A percentile compares a stretch with the other conserved stretches of the same genome.
phyloP scores from a whole-genome alignment of 2,329 filamentous ascomycete genomes.

The Fusarium sp. region DNA sequence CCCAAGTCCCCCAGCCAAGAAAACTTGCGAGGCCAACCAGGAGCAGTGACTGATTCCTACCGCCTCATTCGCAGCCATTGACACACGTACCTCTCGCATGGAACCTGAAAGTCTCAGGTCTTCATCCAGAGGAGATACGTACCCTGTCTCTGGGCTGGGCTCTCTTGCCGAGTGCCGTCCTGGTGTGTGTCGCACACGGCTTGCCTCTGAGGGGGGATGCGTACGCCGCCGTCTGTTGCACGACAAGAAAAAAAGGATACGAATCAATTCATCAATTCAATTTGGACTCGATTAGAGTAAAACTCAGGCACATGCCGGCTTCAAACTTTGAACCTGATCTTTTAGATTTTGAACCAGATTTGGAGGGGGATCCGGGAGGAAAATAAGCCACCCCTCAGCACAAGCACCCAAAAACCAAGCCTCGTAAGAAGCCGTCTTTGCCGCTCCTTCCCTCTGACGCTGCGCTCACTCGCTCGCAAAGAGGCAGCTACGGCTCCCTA shows the following conservation, averaged over 20 bases:
- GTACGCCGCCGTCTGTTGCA: not conserved
- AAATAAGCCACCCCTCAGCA: slow-evolving; percentile 17
- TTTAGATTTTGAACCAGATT: not conserved
- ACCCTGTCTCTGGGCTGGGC: not conserved
- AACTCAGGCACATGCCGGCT: not conserved
- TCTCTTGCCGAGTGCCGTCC: slow-evolving; percentile 22
- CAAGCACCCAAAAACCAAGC: slow-evolving; percentile 3
- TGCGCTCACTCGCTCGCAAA: slow-evolving; percentile 4
- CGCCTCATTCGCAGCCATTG: slow-evolving; percentile 30
- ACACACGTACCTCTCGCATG: slow-evolving; percentile 1
- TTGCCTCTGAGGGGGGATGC: not conserved
- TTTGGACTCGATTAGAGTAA: not conserved
- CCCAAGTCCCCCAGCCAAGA: slow-evolving; percentile 3
- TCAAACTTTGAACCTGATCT: not conserved
- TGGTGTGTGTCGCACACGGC: not conserved
- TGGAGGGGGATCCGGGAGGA: not conserved
- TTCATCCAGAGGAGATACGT: not conserved
- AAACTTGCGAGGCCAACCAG: slow-evolving; percentile 24
- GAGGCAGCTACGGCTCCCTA: slow-evolving; percentile 39
- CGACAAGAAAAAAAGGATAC: not conserved
- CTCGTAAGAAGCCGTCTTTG: slow-evolving; percentile 42
- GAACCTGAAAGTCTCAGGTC: not conserved
- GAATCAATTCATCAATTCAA: not conserved
- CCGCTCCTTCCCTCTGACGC: slow-evolving; percentile 25
- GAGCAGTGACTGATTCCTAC: slow-evolving; percentile 34